Percentiles rank a stretch among this genome's conserved stretches.
Conservation (phyloP, 345 rosid genomes). For the Salix viminalis region DNA sequence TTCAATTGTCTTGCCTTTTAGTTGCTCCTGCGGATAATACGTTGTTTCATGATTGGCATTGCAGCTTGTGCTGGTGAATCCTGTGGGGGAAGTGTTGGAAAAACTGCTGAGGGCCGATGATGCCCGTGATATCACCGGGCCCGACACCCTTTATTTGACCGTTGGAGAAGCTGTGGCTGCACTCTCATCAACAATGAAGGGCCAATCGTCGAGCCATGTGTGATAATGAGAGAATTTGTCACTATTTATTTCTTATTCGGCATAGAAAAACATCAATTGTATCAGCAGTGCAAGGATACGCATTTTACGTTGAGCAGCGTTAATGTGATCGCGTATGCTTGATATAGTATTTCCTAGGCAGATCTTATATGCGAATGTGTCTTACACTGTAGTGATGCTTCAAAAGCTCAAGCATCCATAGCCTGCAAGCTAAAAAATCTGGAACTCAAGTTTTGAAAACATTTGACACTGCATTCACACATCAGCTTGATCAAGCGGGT, state of each 20-base stretch:
- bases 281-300: not conserved
- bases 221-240: conserved; percentile 25
- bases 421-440: not conserved
- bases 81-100: conserved; percentile 77
- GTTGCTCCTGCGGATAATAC: not conserved
- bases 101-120: conserved; percentile 69
- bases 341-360: not conserved
- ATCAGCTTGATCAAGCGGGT: not conserved
- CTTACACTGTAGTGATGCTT: not conserved
- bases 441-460: not conserved
- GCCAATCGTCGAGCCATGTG: conserved; percentile 39
- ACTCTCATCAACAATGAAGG: conserved; percentile 53
- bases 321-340: not conserved
- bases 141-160: conserved; percentile 65
- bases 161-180: conserved; percentile 86
- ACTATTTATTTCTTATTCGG: not conserved
- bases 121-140: conserved; percentile 35
- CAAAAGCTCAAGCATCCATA: not conserved
- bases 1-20: not conserved
- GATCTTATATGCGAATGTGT: not conserved
- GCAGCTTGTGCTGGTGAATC: conserved; percentile 93
- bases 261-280: not conserved
- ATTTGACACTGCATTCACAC: not conserved
- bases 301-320: not conserved
- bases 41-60: no score